Conservation (phyloP, 2,329 filamentous ascomycete genomes). For the Aspergillus terreus region DNA sequence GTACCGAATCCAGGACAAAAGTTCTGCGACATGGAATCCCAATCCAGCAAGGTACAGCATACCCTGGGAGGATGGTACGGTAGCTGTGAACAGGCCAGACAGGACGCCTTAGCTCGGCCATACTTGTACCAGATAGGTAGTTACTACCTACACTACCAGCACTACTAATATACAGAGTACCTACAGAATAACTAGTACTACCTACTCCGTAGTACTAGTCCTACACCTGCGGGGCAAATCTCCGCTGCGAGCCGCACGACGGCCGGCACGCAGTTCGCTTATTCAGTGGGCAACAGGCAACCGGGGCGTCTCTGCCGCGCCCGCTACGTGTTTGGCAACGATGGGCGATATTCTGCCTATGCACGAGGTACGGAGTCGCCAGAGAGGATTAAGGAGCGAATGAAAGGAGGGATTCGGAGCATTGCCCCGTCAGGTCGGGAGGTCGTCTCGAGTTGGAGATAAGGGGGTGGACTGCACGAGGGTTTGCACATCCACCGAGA, state of each 20-base stretch:
- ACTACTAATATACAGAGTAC: no score
- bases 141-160: no score
- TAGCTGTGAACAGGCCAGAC: no score
- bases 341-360: neutral
- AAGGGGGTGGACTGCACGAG: neutral
- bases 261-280: slow-evolving; percentile 8
- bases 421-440: neutral
- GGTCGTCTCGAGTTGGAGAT: neutral
- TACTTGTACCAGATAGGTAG: no score
- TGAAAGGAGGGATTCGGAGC: neutral
- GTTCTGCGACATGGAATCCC: no score
- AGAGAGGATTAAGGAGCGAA: neutral
- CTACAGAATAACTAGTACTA: no score
- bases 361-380: neutral
- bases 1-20: no score
- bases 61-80: no score
- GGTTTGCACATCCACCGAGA: neutral
- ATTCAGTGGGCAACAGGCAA: slow-evolving; percentile 8
- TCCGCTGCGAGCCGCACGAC: neutral
- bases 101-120: no score
- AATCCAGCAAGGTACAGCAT: no score
- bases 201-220: no score
- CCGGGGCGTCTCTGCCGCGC: slow-evolving; percentile 2
- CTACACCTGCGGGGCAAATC: neutral
- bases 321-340: slow-evolving; percentile 7